Base-by-base conservation (phyloP, 345 rosid genomes). In the Luvunga scandens region DNA sequence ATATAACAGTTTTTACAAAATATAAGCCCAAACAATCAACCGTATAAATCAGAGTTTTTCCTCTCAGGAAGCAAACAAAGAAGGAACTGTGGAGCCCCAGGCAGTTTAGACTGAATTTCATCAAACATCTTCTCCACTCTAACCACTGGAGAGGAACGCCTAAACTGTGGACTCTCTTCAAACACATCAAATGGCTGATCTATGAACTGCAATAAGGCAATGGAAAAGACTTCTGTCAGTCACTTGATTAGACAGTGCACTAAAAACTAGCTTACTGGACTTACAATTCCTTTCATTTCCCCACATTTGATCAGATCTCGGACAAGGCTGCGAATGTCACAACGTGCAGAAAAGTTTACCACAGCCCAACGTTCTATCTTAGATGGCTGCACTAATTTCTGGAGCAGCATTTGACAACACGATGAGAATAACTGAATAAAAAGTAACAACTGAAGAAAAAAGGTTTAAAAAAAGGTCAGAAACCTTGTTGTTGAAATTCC, bases 401-500 rank as follows among this genome's bases (percentile, higher is more conserved):
- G 72, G 24, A 66, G 60, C 78, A 66, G 24, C 65, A 86, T 60
- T 28, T 28, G n/a, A 77, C 34, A 48, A 42, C 70, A 67, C 19
- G 31, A 57, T 71, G 48, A 73, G 66, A 82, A 68, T 48, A 21
- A 38, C 22, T 28, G 13, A 61, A 83, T n/a, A 65, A 57, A 60
- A 79, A 69, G 45, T 60, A 7, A 74, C 7, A 13, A 12, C 16
- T 33, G 7, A 55, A 72, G 70, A 3, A 30, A 12, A 31, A 72
- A 72, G 0, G 22, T 9, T 9, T 5, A 4, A 4, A 53, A 53
- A 50, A 16, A 50, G 18, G 2, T 18, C 7, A 6, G 36, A 9
- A 56, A 96, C 99, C 97, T 94, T 96, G 19, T 89, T 88, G 73
- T 92, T 94, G 45, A 96, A 92, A 83, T 94, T 96, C 99, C 99